phyloP scores from a whole-genome alignment of 176 grass and related monocot species.

The bread wheat (Triticum aestivum) region DNA sequence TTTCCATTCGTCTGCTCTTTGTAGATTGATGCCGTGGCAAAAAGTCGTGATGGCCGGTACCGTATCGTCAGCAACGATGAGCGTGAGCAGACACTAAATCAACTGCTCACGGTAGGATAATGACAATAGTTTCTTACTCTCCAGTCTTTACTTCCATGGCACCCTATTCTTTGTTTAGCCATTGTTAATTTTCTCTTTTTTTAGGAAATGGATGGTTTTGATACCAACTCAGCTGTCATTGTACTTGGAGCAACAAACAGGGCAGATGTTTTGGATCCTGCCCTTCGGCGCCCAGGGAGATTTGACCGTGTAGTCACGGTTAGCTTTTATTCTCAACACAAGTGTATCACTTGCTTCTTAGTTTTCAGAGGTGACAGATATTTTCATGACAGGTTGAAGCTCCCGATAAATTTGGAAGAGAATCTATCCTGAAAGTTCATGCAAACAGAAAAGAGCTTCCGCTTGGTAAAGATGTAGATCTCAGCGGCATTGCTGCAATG shows the following conservation, averaged over 20 bases:
- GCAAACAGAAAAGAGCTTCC: conserved; percentile 90
- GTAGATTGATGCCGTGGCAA: conserved; percentile 98
- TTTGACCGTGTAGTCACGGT: conserved; percentile 99
- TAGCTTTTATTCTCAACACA: conserved; percentile 21
- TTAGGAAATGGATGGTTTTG: conserved; percentile 99
- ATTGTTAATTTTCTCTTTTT: conserved; percentile 19
- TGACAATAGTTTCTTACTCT: conserved; percentile 7
- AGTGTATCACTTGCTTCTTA: conserved; percentile 10
- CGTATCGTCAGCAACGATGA: conserved; percentile 98
- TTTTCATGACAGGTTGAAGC: conserved; percentile 79
- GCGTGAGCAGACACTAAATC: conserved; percentile 95
- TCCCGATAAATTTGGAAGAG: conserved; percentile 86
- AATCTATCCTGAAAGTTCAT: conserved; percentile 96
- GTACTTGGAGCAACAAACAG: conserved; percentile 95
- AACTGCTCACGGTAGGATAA: conserved; percentile 84
- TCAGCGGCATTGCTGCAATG: conserved; percentile 89
- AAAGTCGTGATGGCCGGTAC: conserved; percentile 93
- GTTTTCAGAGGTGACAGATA: conserved; percentile 19
- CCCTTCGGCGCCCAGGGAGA: conserved; percentile 93
- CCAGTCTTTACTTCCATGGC: neutral
- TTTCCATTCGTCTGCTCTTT: neutral
- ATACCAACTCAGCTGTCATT: conserved; percentile 97
- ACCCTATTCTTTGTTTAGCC: conserved; percentile 17
- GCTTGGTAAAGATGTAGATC: conserved; percentile 84
- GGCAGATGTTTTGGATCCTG: conserved; percentile 94